A percentile compares a stretch with the other conserved stretches of the same genome.
These are phyloP conservation scores for Fremontodendron californicum DNA, from an alignment of 345 rosid species.

Conservation along the genomic window DNA sequence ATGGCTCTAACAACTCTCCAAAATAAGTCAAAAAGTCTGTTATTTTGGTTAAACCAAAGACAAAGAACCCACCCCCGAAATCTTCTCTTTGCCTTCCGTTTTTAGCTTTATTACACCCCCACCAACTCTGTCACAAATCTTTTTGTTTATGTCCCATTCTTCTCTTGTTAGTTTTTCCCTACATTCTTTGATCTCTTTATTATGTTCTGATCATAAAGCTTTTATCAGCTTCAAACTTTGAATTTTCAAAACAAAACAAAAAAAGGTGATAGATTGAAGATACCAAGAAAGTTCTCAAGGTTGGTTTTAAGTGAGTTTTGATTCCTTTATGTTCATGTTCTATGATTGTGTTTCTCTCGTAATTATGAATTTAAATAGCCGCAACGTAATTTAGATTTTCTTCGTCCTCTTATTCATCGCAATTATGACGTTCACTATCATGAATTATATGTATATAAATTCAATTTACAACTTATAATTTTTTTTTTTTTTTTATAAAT, in stretches of 20 bases:
- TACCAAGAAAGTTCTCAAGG: background rate
- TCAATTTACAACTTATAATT: too few relatives aligned
- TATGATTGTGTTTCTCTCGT: background rate
- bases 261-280: background rate
- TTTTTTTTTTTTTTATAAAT: too few relatives aligned
- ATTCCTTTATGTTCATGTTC: background rate
- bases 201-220: background rate
- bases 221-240: background rate
- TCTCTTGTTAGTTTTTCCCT: background rate
- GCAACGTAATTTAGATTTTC: too few relatives aligned
- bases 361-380: too few relatives aligned
- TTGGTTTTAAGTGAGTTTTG: background rate
- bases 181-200: background rate
- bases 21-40: background rate
- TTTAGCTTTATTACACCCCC: background rate
- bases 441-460: too few relatives aligned
- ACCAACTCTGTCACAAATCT: slow-evolving; percentile 1
- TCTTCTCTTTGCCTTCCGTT: slow-evolving; percentile 21
- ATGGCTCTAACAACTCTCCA: background rate
- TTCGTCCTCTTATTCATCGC: too few relatives aligned
- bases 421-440: too few relatives aligned
- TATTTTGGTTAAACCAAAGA: background rate
- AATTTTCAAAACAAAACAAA: background rate
- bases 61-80: slow-evolving; percentile 13
- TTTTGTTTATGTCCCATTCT: background rate